These are phyloP conservation scores for Lachnellula suecica DNA, from an alignment of 2,329 filamentous ascomycete species.

Conservation along the genomic window DNA sequence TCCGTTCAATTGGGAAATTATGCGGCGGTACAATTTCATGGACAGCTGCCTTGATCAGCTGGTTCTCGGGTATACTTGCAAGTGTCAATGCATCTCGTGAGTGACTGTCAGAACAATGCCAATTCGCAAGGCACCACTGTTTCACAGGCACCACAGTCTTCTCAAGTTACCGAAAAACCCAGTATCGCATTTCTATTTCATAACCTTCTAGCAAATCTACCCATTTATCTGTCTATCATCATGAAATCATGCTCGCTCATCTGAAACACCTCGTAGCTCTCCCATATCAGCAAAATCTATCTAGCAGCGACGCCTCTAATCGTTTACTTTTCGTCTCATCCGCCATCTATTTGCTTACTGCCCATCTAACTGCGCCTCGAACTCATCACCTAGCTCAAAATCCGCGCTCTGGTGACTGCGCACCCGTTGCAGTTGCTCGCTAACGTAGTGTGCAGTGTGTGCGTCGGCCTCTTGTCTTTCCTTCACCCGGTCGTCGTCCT, in stretches of 20 bases:
- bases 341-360: conserved; percentile 1
- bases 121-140: no score
- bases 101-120: no score
- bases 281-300: not conserved
- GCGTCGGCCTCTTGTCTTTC: conserved; percentile 58
- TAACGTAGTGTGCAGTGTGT: conserved; percentile 79
- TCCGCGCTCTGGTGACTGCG: conserved; percentile 46
- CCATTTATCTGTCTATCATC: no score
- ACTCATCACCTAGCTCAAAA: conserved; percentile 55
- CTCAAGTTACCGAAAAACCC: no score
- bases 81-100: no score
- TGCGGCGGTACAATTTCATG: no score
- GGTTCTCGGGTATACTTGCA: not conserved
- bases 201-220: no score
- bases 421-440: conserved; percentile 74
- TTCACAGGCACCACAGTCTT: no score
- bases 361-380: conserved; percentile 55
- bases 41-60: not conserved
- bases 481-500: conserved; percentile 50
- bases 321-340: not conserved
- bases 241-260: not conserved
- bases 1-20: no score
- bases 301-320: not conserved
- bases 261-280: not conserved
- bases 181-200: no score